Evolutionary conservation across 2,329 filamentous ascomycete species (phyloP), one percentile per base, ranked within the genome.

Genomic region (Sporothrix brasiliensis): DNA sequence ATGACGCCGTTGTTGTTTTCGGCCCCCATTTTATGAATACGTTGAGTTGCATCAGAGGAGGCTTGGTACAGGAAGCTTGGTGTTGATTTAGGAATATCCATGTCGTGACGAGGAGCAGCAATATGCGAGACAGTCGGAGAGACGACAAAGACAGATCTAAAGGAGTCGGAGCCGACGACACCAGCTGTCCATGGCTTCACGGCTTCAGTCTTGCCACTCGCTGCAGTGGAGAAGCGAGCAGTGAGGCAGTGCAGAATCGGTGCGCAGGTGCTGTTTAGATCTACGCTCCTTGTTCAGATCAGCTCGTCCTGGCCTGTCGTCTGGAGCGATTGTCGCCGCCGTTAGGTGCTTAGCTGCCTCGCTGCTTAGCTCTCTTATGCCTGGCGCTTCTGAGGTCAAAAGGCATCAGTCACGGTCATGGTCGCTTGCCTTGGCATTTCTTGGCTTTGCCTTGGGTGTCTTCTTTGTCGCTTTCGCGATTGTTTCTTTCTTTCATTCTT

Each of bases 281-380:
- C 34, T 9, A 34, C 6, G 34, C 34, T 34, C 34, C 34, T 34
- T 34, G 34, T 27, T 47, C 39, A 44, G 21, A 54, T 61, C 58
- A 39, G 10, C 58, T 61, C 58, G 39, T 61, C 58, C 41, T 47
- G 41, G 11, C 58, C 58, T 61, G 58, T 61, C 58, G 58, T 61
- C 58, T 61, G 19, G 39, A 61, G 21, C 13, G 34, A 54, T 3
- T 4, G 24, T 10, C 49, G 19, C 49, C 5, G 6, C 16, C 27
- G 44, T 19, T 14, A 49, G 14, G 14, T 49, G 41, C 41, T 19
- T 14, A 49, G 14, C 3, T 49, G 41, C 41, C 41, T 9, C 24
- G 24, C 24, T 24, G 24, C 27, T 30, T 30, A 30, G 27, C 27
- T 30, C 34, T 34, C 9, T 2, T 58, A 24, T 58, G 54, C 11